phyloP scores from a whole-genome alignment of 2,329 filamentous ascomycete species.

The Graphium sp. region DNA sequence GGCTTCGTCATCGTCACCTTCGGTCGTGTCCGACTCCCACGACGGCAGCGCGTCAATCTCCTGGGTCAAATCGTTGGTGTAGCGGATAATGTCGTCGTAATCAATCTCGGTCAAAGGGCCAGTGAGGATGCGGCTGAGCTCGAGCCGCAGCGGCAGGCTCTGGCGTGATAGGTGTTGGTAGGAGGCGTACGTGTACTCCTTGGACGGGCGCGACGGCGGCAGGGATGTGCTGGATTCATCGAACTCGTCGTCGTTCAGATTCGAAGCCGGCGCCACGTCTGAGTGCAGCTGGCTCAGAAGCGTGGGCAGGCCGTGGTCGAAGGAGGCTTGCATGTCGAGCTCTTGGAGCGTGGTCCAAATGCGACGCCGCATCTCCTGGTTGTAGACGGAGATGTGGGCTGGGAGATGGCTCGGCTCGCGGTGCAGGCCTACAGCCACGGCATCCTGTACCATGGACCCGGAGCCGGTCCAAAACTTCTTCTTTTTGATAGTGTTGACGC shows the following conservation, averaged over 20 bases:
- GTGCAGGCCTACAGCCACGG: conserved; percentile 40
- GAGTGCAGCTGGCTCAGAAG: conserved; percentile 38
- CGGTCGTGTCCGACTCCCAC: conserved; percentile 22
- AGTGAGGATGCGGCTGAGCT: conserved; percentile 38
- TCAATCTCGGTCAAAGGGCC: conserved; percentile 36
- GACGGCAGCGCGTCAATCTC: conserved; percentile 43
- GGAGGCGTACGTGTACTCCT: conserved; percentile 40
- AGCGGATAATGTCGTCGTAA: conserved; percentile 44
- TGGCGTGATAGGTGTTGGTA: conserved; percentile 41
- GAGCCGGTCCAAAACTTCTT: conserved; percentile 45
- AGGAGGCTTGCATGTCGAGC: conserved; percentile 44
- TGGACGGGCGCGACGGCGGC: conserved; percentile 30
- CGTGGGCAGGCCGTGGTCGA: conserved; percentile 42
- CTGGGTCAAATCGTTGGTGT: conserved; percentile 42
- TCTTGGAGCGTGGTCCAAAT: conserved; percentile 46
- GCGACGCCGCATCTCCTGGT: conserved; percentile 43
- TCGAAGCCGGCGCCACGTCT: conserved; percentile 36
- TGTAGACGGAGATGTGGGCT: conserved; percentile 37
- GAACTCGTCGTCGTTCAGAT: conserved; percentile 41
- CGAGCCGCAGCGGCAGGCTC: conserved; percentile 36
- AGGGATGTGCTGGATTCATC: conserved; percentile 32
- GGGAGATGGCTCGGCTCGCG: conserved; percentile 39
- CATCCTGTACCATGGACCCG: conserved; percentile 37
- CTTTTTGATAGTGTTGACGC: conserved; percentile 47
- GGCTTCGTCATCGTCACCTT: conserved; percentile 13